Evolutionary conservation across 2,329 filamentous ascomycete genomes (phyloP).

Genomic region (Alternaria sp.): DNA sequence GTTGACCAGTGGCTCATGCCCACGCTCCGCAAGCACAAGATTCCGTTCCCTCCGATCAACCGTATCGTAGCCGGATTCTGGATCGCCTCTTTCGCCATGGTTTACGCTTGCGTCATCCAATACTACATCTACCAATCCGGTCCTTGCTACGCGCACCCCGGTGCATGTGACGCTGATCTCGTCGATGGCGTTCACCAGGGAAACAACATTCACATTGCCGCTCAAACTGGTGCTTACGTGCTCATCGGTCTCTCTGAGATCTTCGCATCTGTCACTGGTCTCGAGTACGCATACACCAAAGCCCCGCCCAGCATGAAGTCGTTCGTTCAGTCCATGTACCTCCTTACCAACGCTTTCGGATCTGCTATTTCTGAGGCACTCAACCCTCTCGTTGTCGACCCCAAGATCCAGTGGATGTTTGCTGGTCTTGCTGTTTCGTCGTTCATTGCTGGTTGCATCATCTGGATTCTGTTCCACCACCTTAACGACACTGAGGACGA

Average conservation of each 20-base stretch:
- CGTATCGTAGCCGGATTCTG: constrained; percentile 63
- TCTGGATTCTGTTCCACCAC: constrained; percentile 52
- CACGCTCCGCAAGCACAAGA: constrained; percentile 51
- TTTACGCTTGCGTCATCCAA: constrained; percentile 66
- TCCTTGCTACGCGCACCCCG: constrained; percentile 60
- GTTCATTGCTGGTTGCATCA: constrained; percentile 45
- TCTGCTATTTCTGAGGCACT: constrained; percentile 71
- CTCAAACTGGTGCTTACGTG: constrained; percentile 58
- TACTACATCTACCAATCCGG: constrained; percentile 65
- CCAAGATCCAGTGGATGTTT: constrained; percentile 72
- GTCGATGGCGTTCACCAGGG: constrained; percentile 43
- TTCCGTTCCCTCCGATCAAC: constrained; percentile 62
- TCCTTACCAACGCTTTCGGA: constrained; percentile 68
- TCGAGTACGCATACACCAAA: constrained; percentile 61
- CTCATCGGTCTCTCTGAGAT: constrained; percentile 60
- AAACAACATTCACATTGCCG: constrained; percentile 56
- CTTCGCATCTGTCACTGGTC: constrained; percentile 58
- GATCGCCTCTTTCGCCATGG: constrained; percentile 61
- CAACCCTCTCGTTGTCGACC: constrained; percentile 68
- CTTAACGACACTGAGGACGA: constrained; percentile 49
- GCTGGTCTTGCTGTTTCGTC: constrained; percentile 42
- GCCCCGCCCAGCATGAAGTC: constrained; percentile 59
- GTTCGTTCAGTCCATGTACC: constrained; percentile 63
- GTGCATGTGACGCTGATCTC: constrained; percentile 41
- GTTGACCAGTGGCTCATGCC: constrained; percentile 56